Evolutionary conservation across 2,329 filamentous ascomycete species (phyloP).

Genomic region (Fusarium anthophilum): DNA sequence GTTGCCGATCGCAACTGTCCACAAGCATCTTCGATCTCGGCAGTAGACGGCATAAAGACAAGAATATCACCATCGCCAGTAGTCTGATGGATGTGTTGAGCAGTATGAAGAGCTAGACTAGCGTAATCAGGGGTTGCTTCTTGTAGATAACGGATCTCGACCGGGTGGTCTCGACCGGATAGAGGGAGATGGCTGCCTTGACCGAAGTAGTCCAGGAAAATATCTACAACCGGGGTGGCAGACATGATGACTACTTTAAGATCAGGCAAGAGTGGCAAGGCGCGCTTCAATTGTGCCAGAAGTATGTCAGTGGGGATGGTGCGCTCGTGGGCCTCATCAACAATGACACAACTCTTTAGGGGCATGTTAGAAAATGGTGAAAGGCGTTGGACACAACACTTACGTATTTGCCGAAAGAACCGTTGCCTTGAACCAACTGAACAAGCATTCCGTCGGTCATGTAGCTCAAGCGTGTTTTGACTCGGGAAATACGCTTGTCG

Average conservation of each 20-base stretch:
- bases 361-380: neutral
- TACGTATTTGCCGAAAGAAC: neutral
- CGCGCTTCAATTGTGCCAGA: neutral
- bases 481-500: slow-evolving; percentile 58
- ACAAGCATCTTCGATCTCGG: neutral
- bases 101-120: neutral
- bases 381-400: neutral
- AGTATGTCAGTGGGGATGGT: neutral
- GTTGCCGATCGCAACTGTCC: neutral
- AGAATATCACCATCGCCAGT: neutral
- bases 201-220: neutral
- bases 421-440: neutral
- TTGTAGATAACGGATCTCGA: neutral
- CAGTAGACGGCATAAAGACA: neutral
- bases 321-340: neutral
- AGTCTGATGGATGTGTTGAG: neutral
- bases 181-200: neutral
- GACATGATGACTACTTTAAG: neutral
- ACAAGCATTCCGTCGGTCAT: slow-evolving; percentile 25
- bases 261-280: neutral
- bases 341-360: neutral
- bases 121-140: neutral
- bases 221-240: neutral
- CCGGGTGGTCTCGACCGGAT: neutral
- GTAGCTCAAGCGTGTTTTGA: slow-evolving; percentile 16